Conservation (phyloP, 2,329 filamentous ascomycete species). For the Domatiomyces catenatus region DNA sequence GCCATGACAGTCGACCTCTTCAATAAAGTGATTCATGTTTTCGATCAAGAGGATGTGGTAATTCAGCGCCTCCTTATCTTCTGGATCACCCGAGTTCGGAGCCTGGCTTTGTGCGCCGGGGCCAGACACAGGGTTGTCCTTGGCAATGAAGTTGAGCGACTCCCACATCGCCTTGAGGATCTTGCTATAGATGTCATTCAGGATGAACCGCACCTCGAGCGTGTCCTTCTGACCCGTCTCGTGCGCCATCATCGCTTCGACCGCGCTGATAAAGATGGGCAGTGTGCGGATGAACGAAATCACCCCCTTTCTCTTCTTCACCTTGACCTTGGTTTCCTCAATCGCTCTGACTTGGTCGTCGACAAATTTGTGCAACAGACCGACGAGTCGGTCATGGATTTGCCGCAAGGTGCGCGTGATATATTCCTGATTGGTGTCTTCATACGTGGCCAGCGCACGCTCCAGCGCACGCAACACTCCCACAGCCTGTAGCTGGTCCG, state of each 20-base stretch:
- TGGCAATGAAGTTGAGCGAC: constrained; percentile 85
- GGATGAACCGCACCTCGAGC: constrained; percentile 55
- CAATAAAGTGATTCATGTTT: constrained; percentile 96
- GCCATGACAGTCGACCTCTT: constrained; percentile 65
- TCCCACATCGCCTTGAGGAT: constrained; percentile 96
- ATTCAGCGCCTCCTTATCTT: constrained; percentile 93
- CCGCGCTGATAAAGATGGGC: constrained; percentile 63
- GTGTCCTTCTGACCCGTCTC: constrained; percentile 36
- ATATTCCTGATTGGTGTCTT: constrained; percentile 88
- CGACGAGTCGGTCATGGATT: constrained; percentile 57
- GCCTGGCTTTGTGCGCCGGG: constrained; percentile 20
- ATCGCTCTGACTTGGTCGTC: constrained; percentile 92
- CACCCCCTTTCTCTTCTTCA: constrained; percentile 94
- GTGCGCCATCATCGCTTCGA: constrained; percentile 66
- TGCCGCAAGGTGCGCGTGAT: constrained; percentile 66
- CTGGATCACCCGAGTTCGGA: constrained; percentile 41
- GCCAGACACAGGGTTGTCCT: constrained; percentile 43
- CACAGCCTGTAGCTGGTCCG: constrained; percentile 81
- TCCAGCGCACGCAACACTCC: constrained; percentile 72
- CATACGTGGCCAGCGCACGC: constrained; percentile 59
- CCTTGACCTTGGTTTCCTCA: constrained; percentile 96
- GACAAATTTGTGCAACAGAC: constrained; percentile 72
- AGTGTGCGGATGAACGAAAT: constrained; percentile 92
- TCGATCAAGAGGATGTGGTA: constrained; percentile 95
- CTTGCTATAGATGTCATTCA: constrained; percentile 76